A percentile compares a stretch with the other conserved stretches of the same genome.
Conservation (phyloP, 2,329 filamentous ascomycete species). For the Aspergillus flavus region DNA sequence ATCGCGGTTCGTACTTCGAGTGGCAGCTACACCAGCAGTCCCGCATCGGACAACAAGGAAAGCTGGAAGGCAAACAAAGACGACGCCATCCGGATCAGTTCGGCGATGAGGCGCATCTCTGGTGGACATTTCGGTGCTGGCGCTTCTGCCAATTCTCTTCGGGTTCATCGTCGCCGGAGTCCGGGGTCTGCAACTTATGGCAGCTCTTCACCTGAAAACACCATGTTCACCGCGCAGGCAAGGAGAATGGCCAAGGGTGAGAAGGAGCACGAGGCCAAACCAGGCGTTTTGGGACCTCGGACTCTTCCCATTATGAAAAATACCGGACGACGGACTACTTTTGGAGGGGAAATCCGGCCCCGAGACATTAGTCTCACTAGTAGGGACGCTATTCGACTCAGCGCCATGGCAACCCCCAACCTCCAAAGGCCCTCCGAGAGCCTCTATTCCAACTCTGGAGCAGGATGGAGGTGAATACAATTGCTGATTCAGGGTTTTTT, state of each 20-base stretch:
- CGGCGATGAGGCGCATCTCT: constrained; percentile 60
- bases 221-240: constrained; percentile 67
- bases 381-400: constrained; percentile 43
- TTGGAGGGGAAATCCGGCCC: constrained; percentile 44
- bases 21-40: constrained; percentile 38
- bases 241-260: constrained; percentile 67
- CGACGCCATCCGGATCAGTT: constrained; percentile 57
- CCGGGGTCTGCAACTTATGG: constrained; percentile 53
- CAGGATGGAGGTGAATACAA: constrained; percentile 23
- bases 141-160: constrained; percentile 41
- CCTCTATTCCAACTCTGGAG: constrained; percentile 30
- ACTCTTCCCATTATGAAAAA: constrained; percentile 61
- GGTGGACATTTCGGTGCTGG: constrained; percentile 44
- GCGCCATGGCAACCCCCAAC: constrained; percentile 39
- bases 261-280: constrained; percentile 58
- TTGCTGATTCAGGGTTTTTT: constrained; percentile 16
- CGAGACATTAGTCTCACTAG: constrained; percentile 42
- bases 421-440: constrained; percentile 35
- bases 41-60: constrained; percentile 52
- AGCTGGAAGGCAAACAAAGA: constrained; percentile 51
- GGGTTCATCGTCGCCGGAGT: constrained; percentile 58
- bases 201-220: constrained; percentile 60
- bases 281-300: constrained; percentile 64
- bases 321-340: constrained; percentile 45
- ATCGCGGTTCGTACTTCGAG: constrained; percentile 44